Evolutionary conservation across 2,329 filamentous ascomycete species (phyloP), one percentile per base, ranked within the genome.

Genomic region (Pseudopyricularia javanii): DNA sequence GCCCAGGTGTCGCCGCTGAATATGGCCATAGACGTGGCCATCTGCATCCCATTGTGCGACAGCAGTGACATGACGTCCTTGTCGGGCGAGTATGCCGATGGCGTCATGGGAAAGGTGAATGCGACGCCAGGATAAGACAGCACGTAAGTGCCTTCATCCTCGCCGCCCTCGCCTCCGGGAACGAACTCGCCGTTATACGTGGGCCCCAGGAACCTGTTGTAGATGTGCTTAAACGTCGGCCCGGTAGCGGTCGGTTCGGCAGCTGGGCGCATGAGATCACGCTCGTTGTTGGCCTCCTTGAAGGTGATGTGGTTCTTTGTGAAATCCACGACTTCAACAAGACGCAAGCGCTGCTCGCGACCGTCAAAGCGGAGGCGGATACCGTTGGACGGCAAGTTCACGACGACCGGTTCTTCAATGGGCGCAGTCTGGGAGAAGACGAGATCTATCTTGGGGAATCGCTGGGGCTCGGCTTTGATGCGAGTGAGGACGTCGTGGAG

Each of bases 171-270:
- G 1, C 72, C 62, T 7, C 68, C 66, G 8, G 85, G 78, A 35
- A 95, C 77, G 63, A 91, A 98, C 72, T 98, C 93, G 57, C 93
- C 93, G 1, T 87, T 87, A 65, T 95, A 97, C 0, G 91, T 94
- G 17, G 91, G 91, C 0, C 93, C 93, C 57, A 98, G 83, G n/a
- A 96, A 74, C 52, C 88, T 83, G 61, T 95, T 89, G 66, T 97
- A 98, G 59, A 98, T 85, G 66, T 94, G 88, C 55, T 85, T 79
- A 66, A 95, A 95, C 15, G 80, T 85, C 4, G 90, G 91, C 0
- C 88, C 88, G 37, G 62, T 63, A 61, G 49, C n/a, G 53, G 54
- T 28, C 14, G 51, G 17, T 15, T 37, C 45, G 7, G n/a, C 24
- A 28, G 53, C 20, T 55, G 78, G 78, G 62, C 88, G 91, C 52